phyloP scores from a whole-genome alignment of 2,329 filamentous ascomycete genomes.

The Fusarium sp. region DNA sequence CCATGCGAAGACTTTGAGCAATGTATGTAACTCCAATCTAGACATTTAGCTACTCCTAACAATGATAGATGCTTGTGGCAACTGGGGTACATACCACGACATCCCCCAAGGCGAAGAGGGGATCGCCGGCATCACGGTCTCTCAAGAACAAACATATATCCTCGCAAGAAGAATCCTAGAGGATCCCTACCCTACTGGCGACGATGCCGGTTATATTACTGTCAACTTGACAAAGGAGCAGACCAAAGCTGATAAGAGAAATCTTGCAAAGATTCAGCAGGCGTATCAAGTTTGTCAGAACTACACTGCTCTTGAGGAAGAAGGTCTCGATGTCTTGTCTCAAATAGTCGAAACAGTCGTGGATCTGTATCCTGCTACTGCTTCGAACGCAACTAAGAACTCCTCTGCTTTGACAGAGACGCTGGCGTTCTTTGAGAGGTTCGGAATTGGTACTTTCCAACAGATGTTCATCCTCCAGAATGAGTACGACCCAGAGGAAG shows the following conservation, averaged over 20 bases:
- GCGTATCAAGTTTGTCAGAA: constrained; percentile 75
- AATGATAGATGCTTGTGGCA: constrained; percentile 65
- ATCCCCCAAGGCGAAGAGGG: constrained; percentile 69
- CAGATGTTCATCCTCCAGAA: neutral
- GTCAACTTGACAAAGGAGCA: constrained; percentile 46
- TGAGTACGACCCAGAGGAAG: constrained; percentile 5
- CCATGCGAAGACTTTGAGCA: constrained; percentile 77
- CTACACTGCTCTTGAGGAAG: constrained; percentile 64
- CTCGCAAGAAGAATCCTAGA: constrained; percentile 43
- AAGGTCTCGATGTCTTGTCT: constrained; percentile 67
- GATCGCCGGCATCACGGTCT: neutral
- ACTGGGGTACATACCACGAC: constrained; percentile 73
- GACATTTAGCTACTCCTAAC: neutral
- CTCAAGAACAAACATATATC: neutral
- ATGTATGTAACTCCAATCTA: constrained; percentile 47
- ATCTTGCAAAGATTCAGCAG: constrained; percentile 73
- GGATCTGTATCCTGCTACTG: constrained; percentile 14
- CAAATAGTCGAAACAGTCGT: constrained; percentile 59
- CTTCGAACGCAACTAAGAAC: neutral
- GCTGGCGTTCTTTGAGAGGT: constrained; percentile 21
- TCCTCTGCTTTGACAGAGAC: constrained; percentile 15
- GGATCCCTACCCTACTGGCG: constrained; percentile 70
- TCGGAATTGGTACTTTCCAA: constrained; percentile 24
- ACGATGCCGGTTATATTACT: constrained; percentile 26
- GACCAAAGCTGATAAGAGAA: constrained; percentile 64